Conservation (phyloP, 2,329 filamentous ascomycete genomes). For the Xylariaceae sp. region DNA sequence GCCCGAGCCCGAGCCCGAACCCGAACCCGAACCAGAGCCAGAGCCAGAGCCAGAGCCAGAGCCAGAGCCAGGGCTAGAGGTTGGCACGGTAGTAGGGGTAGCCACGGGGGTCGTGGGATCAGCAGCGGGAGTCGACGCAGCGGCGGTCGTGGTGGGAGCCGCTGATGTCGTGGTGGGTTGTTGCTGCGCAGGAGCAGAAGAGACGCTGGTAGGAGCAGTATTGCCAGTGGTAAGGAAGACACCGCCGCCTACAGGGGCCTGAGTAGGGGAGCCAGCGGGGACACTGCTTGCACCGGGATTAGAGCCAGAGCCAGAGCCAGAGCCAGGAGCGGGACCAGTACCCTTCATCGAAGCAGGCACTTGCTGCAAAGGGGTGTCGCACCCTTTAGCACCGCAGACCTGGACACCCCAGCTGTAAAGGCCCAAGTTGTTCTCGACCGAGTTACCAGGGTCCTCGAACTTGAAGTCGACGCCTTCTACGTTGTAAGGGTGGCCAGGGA, state of each 20-base stretch:
- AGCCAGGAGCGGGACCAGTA: constrained; percentile 9
- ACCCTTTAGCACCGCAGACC: constrained; percentile 28
- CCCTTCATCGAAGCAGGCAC: no score
- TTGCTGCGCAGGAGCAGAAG: background rate
- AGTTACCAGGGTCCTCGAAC: constrained; percentile 64
- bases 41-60: constrained; percentile 1
- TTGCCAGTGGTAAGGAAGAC: constrained; percentile 20
- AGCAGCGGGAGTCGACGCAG: background rate
- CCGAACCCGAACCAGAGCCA: constrained; percentile 19
- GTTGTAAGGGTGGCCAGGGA: constrained; percentile 33
- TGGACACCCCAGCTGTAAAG: constrained; percentile 24
- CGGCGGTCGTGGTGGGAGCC: background rate
- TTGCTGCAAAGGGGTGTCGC: constrained; percentile 10
- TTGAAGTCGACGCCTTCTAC: constrained; percentile 48
- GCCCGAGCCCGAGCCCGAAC: no score
- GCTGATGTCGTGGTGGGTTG: background rate
- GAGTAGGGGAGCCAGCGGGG: background rate
- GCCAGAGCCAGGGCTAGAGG: no score
- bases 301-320: constrained; percentile 12
- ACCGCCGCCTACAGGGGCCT: constrained; percentile 17
- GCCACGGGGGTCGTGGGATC: background rate
- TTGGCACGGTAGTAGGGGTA: no score
- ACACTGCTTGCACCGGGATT: background rate
- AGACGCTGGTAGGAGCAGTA: background rate
- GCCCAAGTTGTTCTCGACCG: constrained; percentile 45